Evolutionary conservation across 2,329 filamentous ascomycete genomes (phyloP), one percentile per base, ranked within the genome.

Genomic region (Aspergillus tubingensis): DNA sequence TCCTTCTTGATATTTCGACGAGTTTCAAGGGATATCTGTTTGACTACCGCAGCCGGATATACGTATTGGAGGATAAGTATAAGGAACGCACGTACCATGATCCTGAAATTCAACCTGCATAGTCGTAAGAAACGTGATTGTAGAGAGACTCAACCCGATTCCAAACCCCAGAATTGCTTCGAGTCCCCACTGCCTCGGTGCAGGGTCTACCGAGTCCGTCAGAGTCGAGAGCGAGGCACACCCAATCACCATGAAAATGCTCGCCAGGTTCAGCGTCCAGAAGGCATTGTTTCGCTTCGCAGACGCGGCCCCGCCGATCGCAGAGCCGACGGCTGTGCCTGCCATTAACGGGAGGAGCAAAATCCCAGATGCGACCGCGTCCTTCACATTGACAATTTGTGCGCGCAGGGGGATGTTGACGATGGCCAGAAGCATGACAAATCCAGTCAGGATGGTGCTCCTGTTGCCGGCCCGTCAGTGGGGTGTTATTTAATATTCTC

Each of bases 221-320:
- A 57, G 32, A 17, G 55, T 57, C 47, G 55, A 57, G 32, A 57
- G 55, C 17, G 21, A 43, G 17, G 55, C 55, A 27, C 32, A 44
- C 36, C 55, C 55, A 36, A 57, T 57, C 19, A 57, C 13, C 55
- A 57, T 57, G 47, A 57, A 57, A 51, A 57, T 43, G 30, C 55
- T 57, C 17, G 55, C 55, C 55, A 57, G 55, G 55, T 57, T 57
- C 55, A 57, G 36, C 30, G 55, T 57, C 55, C 55, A 57, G 27
- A 57, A 57, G 47, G 55, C 19, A 52, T 57, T 57, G 32, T 57
- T 57, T 43, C 47, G 19, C 30, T 57, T 57, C 32, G 55, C 55
- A n/a, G 55, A 57, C 5, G 55, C 55, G 2, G 55, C 55, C 8
- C 55, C 55, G 5, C 55, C 52, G 5, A 55, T 44, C 13, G 52